phyloP scores from a whole-genome alignment of 148 eudicot species.

The Arctostaphylos glauca region DNA sequence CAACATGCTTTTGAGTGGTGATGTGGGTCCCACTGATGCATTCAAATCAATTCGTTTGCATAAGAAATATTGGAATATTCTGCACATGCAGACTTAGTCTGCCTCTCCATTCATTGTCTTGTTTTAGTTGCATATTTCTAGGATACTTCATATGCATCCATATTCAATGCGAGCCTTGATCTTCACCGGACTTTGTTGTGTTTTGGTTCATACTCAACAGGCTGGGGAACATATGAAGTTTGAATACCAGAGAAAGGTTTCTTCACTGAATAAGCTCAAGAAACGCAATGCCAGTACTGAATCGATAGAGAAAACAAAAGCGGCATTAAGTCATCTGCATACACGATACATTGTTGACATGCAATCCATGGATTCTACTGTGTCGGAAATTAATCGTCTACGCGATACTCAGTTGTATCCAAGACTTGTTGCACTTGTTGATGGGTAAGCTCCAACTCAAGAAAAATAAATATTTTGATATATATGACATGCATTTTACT shows the following conservation, averaged over 20 bases:
- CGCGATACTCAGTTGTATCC: constrained; percentile 91
- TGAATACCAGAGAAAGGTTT: constrained; percentile 85
- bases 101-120: background rate
- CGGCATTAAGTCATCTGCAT: constrained; percentile 88
- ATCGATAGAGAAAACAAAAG: constrained; percentile 86
- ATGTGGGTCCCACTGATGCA: background rate
- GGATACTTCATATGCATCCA: background rate
- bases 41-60: too few species aligned
- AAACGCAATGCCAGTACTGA: constrained; percentile 62
- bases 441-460: constrained; percentile 56
- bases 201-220: constrained; percentile 40
- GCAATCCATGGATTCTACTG: constrained; percentile 98
- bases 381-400: constrained; percentile 78
- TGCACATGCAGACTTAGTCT: background rate
- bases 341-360: constrained; percentile 96
- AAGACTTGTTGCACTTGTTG: constrained; percentile 80
- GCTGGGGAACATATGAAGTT: constrained; percentile 91
- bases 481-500: background rate
- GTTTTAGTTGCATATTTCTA: background rate
- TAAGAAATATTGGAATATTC: too few species aligned
- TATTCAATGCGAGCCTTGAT: background rate
- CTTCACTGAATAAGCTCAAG: constrained; percentile 78
- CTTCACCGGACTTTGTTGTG: background rate
- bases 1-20: background rate
- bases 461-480: background rate